Evolutionary conservation across 208 protist species (phyloP).

Genomic region (Trypanosoma melophagium): DNA sequence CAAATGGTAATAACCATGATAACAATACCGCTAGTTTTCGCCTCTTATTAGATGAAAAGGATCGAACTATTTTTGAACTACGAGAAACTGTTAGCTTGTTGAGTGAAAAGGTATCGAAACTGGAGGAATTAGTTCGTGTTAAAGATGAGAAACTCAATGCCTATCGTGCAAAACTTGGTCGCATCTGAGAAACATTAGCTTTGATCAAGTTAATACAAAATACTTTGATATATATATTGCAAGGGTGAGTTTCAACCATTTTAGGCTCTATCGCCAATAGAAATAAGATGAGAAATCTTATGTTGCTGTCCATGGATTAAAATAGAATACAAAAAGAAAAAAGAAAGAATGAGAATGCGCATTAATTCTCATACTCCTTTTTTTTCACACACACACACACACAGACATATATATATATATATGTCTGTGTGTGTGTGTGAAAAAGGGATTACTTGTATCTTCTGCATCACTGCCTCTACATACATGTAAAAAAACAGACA

Average conservation of each 20-base stretch:
- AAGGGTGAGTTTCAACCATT: neutral
- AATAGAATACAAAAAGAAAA: no score
- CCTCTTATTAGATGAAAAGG: conserved; percentile 86
- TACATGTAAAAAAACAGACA: conserved; percentile 7
- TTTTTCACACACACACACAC: no score
- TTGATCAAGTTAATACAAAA: neutral
- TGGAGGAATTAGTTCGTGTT: conserved; percentile 94
- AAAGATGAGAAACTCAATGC: conserved; percentile 95
- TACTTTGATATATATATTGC: no score
- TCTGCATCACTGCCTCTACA: conserved; percentile 13
- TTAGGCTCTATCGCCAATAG: neutral
- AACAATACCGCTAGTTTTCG: conserved; percentile 26
- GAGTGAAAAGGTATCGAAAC: conserved; percentile 92
- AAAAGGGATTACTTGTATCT: conserved; percentile 12
- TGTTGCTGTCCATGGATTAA: neutral
- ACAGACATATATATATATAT: neutral
- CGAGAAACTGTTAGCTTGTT: conserved; percentile 88
- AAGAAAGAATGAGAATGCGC: no score
- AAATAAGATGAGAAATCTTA: neutral
- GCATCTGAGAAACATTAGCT: conserved; percentile 11
- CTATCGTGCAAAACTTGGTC: conserved; percentile 71
- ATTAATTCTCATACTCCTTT: no score
- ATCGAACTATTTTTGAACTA: conserved; percentile 89
- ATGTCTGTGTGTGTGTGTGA: neutral
- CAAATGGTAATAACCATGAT: conserved; percentile 1